phyloP scores from a whole-genome alignment of 2,329 filamentous ascomycete species.

The Sodiomyces alkalinus region DNA sequence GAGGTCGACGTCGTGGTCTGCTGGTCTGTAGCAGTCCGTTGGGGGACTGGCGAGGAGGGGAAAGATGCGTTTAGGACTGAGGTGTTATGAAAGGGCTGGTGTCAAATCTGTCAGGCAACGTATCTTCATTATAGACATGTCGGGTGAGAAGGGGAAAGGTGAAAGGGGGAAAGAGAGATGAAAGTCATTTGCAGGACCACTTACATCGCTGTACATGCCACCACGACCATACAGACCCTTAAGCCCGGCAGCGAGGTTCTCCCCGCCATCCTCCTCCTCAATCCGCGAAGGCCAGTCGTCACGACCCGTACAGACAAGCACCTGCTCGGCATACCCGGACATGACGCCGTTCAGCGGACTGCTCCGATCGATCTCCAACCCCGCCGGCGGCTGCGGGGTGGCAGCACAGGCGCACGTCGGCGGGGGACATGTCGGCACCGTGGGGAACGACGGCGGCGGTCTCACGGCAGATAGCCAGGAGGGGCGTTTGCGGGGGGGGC shows the following conservation, averaged over 20 bases:
- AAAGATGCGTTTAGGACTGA: constrained; percentile 67
- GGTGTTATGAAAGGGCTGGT: constrained; percentile 69
- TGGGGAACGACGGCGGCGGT: constrained; percentile 21
- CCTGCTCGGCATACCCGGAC: constrained; percentile 63
- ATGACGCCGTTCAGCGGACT: constrained; percentile 62
- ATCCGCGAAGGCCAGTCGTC: constrained; percentile 73
- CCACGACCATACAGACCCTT: constrained; percentile 54
- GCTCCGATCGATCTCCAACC: constrained; percentile 59
- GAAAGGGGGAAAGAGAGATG: neutral
- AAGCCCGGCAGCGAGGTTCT: constrained; percentile 55
- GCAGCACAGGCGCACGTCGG: constrained; percentile 64
- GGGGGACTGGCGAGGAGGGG: constrained; percentile 35
- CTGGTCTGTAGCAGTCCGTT: constrained; percentile 24
- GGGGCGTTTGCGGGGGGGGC: too few species aligned
- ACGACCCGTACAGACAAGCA: constrained; percentile 69
- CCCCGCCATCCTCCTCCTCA: constrained; percentile 58
- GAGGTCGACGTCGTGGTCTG: constrained; percentile 48
- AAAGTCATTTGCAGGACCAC: constrained; percentile 12
- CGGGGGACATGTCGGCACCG: constrained; percentile 48
- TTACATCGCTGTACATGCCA: constrained; percentile 51
- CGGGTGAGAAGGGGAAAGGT: neutral
- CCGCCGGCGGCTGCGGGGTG: constrained; percentile 46
- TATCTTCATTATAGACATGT: too few species aligned
- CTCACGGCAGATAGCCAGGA: too few species aligned
- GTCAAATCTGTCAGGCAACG: too few species aligned